Evolutionary conservation across 2,329 filamentous ascomycete genomes (phyloP).

Genomic region (Xylariaceae sp.): DNA sequence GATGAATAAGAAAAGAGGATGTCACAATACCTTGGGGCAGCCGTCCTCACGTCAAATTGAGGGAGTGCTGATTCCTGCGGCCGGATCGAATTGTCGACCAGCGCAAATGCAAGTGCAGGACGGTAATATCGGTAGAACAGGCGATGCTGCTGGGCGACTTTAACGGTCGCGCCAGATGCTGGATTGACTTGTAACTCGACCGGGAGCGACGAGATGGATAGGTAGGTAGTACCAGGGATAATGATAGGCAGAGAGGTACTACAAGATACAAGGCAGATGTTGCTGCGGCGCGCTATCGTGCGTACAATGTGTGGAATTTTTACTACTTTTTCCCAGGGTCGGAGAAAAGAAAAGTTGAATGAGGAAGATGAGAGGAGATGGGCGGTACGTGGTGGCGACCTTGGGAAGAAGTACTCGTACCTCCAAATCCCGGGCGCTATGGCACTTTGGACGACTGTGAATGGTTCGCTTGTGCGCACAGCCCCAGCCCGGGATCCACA

Average conservation of each 20-base stretch:
- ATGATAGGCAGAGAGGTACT: background rate
- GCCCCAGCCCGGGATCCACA: background rate
- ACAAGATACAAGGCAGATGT: background rate
- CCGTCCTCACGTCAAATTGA: background rate
- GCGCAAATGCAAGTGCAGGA: background rate
- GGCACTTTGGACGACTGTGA: background rate
- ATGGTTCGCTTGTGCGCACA: constrained; percentile 9
- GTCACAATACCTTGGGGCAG: background rate
- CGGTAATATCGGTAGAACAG: background rate
- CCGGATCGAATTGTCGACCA: background rate
- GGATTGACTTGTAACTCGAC: background rate
- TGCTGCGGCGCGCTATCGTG: background rate
- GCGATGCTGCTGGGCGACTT: background rate
- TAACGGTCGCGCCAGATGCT: background rate
- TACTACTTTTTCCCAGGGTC: background rate
- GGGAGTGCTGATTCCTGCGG: too few relatives aligned
- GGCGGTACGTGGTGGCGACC: constrained; percentile 12
- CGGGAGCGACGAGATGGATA: background rate
- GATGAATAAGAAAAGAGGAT: background rate
- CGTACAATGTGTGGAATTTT: background rate
- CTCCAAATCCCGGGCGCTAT: constrained; percentile 5
- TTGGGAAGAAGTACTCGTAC: constrained; percentile 9
- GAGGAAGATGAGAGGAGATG: constrained; percentile 1
- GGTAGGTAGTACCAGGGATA: background rate
- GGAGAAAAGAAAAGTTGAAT: constrained; percentile 1